Evolutionary conservation across 305 asterid species (phyloP).

Genomic region (Fraxinus baroniana): DNA sequence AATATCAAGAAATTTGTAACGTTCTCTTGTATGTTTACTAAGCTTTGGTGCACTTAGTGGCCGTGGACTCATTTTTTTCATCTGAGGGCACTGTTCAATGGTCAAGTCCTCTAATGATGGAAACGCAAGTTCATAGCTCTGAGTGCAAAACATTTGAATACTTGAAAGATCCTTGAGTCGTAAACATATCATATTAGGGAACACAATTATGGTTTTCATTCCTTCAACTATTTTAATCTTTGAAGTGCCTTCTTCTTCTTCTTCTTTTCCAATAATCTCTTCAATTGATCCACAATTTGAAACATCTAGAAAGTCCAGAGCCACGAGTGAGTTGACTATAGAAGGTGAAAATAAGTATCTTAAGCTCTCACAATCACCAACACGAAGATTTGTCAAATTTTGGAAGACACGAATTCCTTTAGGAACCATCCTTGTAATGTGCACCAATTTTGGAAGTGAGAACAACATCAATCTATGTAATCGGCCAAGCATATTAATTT

Average conservation of each 20-base stretch:
- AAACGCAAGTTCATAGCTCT: neutral
- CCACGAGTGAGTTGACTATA: neutral
- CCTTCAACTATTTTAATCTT: neutral
- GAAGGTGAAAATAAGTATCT: neutral
- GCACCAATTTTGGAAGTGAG: neutral
- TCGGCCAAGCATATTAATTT: neutral
- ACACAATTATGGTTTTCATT: neutral
- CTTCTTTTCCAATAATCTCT: too few relatives aligned
- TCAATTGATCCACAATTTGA: too few relatives aligned
- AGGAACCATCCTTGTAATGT: neutral
- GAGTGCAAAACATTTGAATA: neutral
- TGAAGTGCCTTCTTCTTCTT: neutral
- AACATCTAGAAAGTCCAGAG: too few relatives aligned
- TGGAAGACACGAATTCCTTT: neutral
- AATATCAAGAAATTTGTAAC: too few relatives aligned
- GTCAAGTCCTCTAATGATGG: neutral
- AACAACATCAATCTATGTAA: fast-evolving
- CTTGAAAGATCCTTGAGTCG: neutral
- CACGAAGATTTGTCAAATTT: neutral
- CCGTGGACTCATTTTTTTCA: neutral
- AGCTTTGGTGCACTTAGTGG: neutral
- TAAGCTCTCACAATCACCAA: neutral
- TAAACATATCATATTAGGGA: neutral
- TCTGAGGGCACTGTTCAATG: neutral
- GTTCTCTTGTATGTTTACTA: too few relatives aligned